These are phyloP conservation scores for Neurospora sp. DNA, from an alignment of 495 filamentous ascomycete genomes.

Conservation along the genomic window DNA sequence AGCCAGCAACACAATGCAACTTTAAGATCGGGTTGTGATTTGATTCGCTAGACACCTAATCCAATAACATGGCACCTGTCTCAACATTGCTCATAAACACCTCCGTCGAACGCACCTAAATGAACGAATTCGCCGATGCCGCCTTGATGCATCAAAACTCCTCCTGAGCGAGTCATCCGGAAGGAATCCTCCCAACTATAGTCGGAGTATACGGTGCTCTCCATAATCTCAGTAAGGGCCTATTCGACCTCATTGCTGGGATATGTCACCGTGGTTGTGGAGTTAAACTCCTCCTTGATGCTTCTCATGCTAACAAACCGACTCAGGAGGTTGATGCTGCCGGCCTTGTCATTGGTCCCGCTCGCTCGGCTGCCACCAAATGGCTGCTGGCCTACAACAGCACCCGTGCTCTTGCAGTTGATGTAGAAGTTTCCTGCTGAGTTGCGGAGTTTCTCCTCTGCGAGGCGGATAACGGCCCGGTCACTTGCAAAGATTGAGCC, in stretches of 20 bases:
- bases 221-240: neutral
- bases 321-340: slow-evolving; percentile 61
- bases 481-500: slow-evolving; percentile 71
- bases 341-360: slow-evolving; percentile 89
- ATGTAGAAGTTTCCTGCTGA: slow-evolving; percentile 85
- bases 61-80: neutral
- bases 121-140: neutral
- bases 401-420: slow-evolving; percentile 88
- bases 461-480: slow-evolving; percentile 53
- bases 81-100: neutral
- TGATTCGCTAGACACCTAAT: neutral
- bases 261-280: slow-evolving; percentile 60
- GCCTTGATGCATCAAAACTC: neutral
- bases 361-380: slow-evolving; percentile 81
- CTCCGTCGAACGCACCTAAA: neutral
- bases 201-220: neutral
- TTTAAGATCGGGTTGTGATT: neutral
- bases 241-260: slow-evolving; percentile 58
- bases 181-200: neutral
- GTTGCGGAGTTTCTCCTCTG: slow-evolving; percentile 66
- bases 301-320: slow-evolving; percentile 76
- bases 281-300: slow-evolving; percentile 83
- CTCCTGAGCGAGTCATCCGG: neutral
- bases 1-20: neutral
- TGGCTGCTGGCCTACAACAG: slow-evolving; percentile 86